Percentiles rank a stretch among this genome's conserved stretches.
Evolutionary conservation across 1,139 yeast genomes (phyloP).

Genomic region (Wickerhamomyces sp.): DNA sequence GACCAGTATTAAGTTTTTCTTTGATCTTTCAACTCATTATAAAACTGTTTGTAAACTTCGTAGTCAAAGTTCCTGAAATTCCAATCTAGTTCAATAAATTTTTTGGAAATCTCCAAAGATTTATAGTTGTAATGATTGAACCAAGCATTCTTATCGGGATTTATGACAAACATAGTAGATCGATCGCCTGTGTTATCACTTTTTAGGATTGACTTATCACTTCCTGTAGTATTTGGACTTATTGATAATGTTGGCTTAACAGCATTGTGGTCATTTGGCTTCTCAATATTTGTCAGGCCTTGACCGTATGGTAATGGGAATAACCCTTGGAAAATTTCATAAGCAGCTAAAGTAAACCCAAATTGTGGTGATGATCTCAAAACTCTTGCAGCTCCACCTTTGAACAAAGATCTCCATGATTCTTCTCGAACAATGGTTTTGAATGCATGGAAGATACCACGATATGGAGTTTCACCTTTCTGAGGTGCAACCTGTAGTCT

Average conservation of each 20-base stretch:
- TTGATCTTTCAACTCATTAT: constrained; percentile 29
- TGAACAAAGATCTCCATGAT: constrained; percentile 77
- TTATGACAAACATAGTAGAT: constrained; percentile 8
- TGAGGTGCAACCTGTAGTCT: constrained; percentile 85
- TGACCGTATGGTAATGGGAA: constrained; percentile 44
- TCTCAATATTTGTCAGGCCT: constrained; percentile 21
- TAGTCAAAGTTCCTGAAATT: constrained; percentile 55
- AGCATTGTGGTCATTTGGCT: constrained; percentile 2
- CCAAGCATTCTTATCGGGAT: constrained; percentile 13
- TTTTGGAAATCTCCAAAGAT: constrained; percentile 56
- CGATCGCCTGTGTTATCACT: constrained; percentile 6
- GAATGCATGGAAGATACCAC: constrained; percentile 75
- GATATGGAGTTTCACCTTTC: constrained; percentile 71
- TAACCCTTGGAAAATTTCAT: constrained; percentile 71
- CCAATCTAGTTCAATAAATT: constrained; percentile 58
- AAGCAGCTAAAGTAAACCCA: constrained; percentile 95
- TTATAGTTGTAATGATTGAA: constrained; percentile 45
- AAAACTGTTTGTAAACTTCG: constrained; percentile 45
- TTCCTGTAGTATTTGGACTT: neutral
- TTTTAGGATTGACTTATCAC: constrained; percentile 13
- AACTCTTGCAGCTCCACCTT: constrained; percentile 95
- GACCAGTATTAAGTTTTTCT: neutral
- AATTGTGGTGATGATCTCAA: constrained; percentile 96
- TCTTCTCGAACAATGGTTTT: constrained; percentile 73
- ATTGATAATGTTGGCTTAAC: neutral